These are phyloP conservation scores for Kappamyces sp. DNA, from an alignment of 192 early-diverging fungal species.

Conservation along the genomic window DNA sequence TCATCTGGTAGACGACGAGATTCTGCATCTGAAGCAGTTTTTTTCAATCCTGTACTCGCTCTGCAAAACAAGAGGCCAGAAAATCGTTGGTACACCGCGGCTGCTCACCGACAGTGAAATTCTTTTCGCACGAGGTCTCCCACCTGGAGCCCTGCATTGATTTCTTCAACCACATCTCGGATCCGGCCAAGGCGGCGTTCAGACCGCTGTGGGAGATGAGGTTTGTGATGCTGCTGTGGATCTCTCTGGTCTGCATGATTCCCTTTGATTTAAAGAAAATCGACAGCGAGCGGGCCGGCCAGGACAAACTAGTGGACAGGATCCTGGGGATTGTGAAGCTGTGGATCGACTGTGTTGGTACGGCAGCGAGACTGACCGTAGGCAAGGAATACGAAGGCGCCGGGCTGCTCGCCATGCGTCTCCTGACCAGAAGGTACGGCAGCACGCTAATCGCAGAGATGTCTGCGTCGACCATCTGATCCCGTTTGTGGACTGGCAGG, in stretches of 20 bases:
- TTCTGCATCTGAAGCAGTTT: constrained; percentile 15
- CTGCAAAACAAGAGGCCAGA: constrained; percentile 83
- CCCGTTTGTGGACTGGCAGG: constrained; percentile 69
- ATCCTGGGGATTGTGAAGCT: constrained; percentile 63
- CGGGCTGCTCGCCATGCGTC: constrained; percentile 69
- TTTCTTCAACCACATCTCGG: constrained; percentile 40
- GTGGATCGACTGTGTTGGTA: constrained; percentile 39
- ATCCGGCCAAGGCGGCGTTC: constrained; percentile 15
- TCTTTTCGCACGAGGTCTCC: constrained; percentile 82
- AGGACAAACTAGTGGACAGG: constrained; percentile 52
- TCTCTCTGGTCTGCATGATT: constrained; percentile 90
- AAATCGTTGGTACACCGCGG: constrained; percentile 61
- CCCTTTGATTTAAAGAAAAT: constrained; percentile 89
- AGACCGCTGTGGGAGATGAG: constrained; percentile 64
- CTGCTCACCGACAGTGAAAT: constrained; percentile 54
- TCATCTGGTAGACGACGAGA: not conserved
- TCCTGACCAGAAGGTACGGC: constrained; percentile 62
- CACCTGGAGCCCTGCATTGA: constrained; percentile 84
- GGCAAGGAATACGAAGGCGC: constrained; percentile 87
- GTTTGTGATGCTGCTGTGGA: constrained; percentile 82
- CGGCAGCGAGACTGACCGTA: constrained; percentile 26
- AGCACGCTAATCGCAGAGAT: constrained; percentile 50
- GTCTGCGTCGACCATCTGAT: constrained; percentile 51
- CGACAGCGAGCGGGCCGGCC: constrained; percentile 56
- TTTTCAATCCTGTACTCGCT: constrained; percentile 67